A percentile compares a stretch with the other conserved stretches of the same genome.
phyloP scores from a whole-genome alignment of 108 stramenopile species.

The Fistulifera solaris region DNA sequence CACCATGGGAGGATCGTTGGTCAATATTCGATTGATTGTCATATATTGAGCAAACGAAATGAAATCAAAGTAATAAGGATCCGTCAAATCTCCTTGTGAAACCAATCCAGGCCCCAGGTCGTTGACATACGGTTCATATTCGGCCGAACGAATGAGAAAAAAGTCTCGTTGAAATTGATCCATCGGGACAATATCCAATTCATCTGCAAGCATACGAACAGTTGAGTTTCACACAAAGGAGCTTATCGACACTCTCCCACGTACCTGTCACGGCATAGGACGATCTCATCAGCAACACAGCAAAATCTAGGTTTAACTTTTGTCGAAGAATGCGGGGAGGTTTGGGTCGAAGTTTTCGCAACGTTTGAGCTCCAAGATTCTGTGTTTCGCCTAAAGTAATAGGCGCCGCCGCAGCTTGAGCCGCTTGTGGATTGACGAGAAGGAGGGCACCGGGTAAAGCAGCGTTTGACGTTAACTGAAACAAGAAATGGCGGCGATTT shows the following conservation, averaged over 20 bases:
- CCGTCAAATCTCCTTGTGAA: constrained; percentile 69
- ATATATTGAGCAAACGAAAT: constrained; percentile 80
- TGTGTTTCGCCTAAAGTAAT: constrained; percentile 57
- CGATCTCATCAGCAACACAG: constrained; percentile 73
- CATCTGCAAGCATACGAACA: constrained; percentile 26
- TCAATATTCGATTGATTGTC: constrained; percentile 61
- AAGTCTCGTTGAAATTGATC: constrained; percentile 87
- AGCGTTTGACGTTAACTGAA: too few species aligned
- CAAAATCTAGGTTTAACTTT: constrained; percentile 69
- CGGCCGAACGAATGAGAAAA: constrained; percentile 33
- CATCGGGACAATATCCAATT: constrained; percentile 73
- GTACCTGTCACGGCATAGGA: constrained; percentile 50
- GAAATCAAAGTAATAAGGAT: constrained; percentile 88
- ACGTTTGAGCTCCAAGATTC: constrained; percentile 33
- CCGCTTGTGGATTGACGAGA: too few species aligned
- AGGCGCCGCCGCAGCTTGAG: constrained; percentile 44
- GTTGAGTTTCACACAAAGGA: too few species aligned
- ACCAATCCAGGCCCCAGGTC: constrained; percentile 49
- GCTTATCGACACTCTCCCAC: too few species aligned
- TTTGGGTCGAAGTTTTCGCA: constrained; percentile 52
- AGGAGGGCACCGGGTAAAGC: too few species aligned
- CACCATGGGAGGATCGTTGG: constrained; percentile 39
- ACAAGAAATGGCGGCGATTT: too few species aligned
- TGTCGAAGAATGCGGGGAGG: constrained; percentile 55
- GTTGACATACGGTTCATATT: constrained; percentile 59